Percentiles rank a stretch among this genome's conserved stretches.
phyloP scores from a whole-genome alignment of 768 basidiomycete species.

The Guyanaporus albipodus region DNA sequence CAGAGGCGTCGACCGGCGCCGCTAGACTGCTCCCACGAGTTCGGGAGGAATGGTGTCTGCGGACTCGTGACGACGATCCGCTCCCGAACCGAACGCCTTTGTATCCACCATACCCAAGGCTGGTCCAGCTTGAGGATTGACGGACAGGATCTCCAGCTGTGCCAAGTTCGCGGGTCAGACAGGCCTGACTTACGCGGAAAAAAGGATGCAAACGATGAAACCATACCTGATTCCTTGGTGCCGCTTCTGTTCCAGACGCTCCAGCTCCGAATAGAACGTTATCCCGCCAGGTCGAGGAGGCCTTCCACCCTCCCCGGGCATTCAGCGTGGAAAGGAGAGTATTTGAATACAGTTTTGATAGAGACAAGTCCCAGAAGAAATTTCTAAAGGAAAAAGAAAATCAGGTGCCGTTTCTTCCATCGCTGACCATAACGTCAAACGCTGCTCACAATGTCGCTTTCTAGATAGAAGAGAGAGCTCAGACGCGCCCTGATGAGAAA shows the following conservation, averaged over 20 bases:
- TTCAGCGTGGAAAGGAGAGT: slow-evolving; percentile 19
- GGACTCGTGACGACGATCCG: not conserved
- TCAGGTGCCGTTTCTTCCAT: not conserved
- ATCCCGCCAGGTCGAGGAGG: not conserved
- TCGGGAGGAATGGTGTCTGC: not conserved
- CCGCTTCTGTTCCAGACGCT: not conserved
- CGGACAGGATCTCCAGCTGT: not conserved
- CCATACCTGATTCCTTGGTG: slow-evolving; percentile 5
- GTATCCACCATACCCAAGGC: not conserved
- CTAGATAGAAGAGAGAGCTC: not conserved
- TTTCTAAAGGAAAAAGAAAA: slow-evolving; percentile 3
- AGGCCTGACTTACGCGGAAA: not conserved
- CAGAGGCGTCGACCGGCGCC: too few relatives aligned
- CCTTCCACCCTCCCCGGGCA: slow-evolving; percentile 24
- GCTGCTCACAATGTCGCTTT: slow-evolving; percentile 5
- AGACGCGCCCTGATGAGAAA: not conserved
- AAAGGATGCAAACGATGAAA: not conserved
- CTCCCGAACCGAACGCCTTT: not conserved
- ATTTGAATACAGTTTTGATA: slow-evolving; percentile 30
- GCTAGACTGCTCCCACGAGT: not conserved
- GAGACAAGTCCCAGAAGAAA: slow-evolving; percentile 23
- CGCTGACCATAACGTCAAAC: not conserved
- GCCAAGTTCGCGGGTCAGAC: not conserved
- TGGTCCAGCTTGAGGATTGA: not conserved
- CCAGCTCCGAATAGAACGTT: slow-evolving; percentile 12